Conservation (phyloP, 306 rosid genomes). For the Begonia loranthoides region DNA sequence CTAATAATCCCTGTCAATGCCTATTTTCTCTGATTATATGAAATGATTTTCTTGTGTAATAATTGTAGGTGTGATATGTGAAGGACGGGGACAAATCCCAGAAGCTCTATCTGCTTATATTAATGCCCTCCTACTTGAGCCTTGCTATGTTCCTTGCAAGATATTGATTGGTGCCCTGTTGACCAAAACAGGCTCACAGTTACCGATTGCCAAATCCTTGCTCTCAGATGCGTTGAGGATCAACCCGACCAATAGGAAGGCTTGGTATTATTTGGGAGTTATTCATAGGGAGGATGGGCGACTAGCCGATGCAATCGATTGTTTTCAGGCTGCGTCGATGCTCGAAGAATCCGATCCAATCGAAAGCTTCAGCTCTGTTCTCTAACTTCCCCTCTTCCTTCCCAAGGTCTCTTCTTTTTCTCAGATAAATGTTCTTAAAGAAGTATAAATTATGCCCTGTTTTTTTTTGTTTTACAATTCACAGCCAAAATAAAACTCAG, state of each 20-base stretch:
- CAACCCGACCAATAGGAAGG: conserved; percentile 69
- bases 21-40: no score
- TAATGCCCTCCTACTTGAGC: conserved; percentile 48
- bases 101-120: conserved; percentile 43
- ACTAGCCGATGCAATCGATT: conserved; percentile 60
- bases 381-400: conserved; percentile 17
- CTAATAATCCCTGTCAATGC: no score
- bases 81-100: conserved; percentile 41
- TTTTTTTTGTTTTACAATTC: not conserved
- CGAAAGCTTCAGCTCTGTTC: conserved; percentile 59
- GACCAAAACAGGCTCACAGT: conserved; percentile 37
- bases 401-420: conserved; percentile 7
- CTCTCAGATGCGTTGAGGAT: conserved; percentile 68
- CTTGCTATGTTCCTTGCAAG: conserved; percentile 59
- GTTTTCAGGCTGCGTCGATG: conserved; percentile 93
- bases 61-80: conserved; percentile 48
- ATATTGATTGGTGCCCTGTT: conserved; percentile 35
- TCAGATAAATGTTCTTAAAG: not conserved
- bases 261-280: conserved; percentile 76
- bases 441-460: not conserved
- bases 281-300: conserved; percentile 69
- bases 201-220: conserved; percentile 63
- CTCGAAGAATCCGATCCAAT: conserved; percentile 88
- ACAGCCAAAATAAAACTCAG: not conserved
- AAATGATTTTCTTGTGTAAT: not conserved